Evolutionary conservation across 257 asterid species (phyloP).

Genomic region (Fraxinus cuspidata): DNA sequence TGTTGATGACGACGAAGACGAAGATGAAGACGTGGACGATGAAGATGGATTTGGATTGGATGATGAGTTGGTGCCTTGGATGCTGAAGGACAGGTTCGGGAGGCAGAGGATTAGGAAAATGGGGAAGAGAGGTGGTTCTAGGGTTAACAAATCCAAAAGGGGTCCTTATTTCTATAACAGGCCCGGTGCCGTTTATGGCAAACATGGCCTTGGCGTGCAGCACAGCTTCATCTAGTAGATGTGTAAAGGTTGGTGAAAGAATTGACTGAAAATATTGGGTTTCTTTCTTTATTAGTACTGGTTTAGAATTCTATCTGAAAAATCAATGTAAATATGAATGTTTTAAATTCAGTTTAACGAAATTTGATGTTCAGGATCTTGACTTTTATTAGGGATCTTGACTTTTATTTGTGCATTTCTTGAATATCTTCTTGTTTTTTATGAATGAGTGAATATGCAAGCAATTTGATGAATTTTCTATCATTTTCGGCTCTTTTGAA

Average conservation of each 20-base stretch:
- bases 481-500: no score
- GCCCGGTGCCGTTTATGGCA: not conserved
- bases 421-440: no score
- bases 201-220: constrained; percentile 6
- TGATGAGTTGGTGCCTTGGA: constrained; percentile 77
- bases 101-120: constrained; percentile 71
- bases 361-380: not conserved
- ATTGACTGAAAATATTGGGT: constrained; percentile 14
- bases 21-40: constrained; percentile 22
- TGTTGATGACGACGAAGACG: not conserved
- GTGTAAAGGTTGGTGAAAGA: constrained; percentile 1
- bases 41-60: constrained; percentile 47
- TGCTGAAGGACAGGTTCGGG: constrained; percentile 53
- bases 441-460: no score
- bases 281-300: not conserved
- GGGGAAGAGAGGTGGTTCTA: constrained; percentile 64
- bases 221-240: not conserved
- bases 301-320: no score
- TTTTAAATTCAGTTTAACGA: not conserved
- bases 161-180: constrained; percentile 43
- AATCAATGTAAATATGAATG: not conserved
- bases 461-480: no score
- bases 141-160: constrained; percentile 48
- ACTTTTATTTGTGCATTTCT: not conserved
- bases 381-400: constrained; percentile 1